Evolutionary conservation across 2,329 filamentous ascomycete species (phyloP), one percentile per base, ranked within the genome.

Genomic region (Cladosporium sp.): DNA sequence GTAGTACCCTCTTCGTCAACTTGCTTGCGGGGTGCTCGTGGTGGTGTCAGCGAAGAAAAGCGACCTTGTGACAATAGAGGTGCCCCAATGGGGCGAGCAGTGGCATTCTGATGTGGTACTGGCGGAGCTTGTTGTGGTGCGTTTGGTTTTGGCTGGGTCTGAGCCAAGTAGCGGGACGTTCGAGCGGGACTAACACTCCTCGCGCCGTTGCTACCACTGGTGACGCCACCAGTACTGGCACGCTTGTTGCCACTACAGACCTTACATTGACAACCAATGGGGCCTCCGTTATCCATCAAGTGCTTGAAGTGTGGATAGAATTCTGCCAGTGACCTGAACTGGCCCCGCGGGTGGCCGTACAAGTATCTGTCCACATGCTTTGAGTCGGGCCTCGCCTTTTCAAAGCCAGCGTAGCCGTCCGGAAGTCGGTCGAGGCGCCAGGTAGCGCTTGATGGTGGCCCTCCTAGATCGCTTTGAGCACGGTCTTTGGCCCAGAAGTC

Each of bases 221-320:
- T 46, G 18, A 6, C 21, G 11, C 40, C 52, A 28, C 61, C 49
- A 16, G 21, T 35, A 55, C 62, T 58, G 23, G 62, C 53, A 37
- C 62, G 53, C 28, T 69, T 64, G 44, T 67, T 53, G 11, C 68
- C 71, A 10, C 50, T 68, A 66, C 86, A 88, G 8, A 82, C 73
- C 1, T 80, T 79, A 70, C 86, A 89, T 2, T 72, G 67, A 66
- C 86, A 88, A 0, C 78, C 76, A 2, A 77, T 75, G 6, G 72
- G 74, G 50, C 75, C 73, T 0, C 78, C 79, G 2, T 69, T 78
- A 16, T 81, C 79, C 81, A 88, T 86, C 28, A 88, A 72, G 72
- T 82, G 80, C 60, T 80, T 76, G 72, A 89, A 88, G 67, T 89
- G 87, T 0, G 82, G 81, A 58, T 81, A 85, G 69, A 87, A 87